A percentile compares a stretch with the other conserved stretches of the same genome.
Conservation (phyloP, 176 grass and related monocot species). For the Paspalum notatum region DNA sequence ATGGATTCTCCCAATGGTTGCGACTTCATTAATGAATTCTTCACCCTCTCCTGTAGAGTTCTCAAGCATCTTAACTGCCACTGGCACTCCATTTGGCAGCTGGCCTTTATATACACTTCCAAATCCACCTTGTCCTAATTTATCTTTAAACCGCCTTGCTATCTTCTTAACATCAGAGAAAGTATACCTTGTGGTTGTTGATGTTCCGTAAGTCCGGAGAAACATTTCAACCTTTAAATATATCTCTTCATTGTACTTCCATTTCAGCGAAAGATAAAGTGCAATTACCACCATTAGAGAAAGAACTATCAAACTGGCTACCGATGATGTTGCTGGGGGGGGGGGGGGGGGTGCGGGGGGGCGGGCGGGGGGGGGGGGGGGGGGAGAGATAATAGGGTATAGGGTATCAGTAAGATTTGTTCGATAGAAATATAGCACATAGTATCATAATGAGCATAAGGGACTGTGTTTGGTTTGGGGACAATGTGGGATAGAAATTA, state of each 20-base stretch:
- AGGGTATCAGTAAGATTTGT: too few relatives aligned
- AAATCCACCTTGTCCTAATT: constrained; percentile 58
- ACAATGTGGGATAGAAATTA: too few relatives aligned
- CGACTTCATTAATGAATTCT: constrained; percentile 80
- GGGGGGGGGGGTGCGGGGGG: too few relatives aligned
- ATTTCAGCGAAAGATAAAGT: constrained; percentile 32
- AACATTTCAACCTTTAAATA: constrained; percentile 66
- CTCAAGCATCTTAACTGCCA: constrained; percentile 77
- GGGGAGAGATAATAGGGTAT: too few relatives aligned
- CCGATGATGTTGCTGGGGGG: constrained; percentile 34
- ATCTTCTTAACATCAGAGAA: constrained; percentile 70
- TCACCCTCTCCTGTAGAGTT: constrained; percentile 49
- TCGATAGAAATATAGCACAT: too few relatives aligned
- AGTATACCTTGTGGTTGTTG: constrained; percentile 63
- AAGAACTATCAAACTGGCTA: constrained; percentile 21
- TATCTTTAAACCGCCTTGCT: constrained; percentile 49
- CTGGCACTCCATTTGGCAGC: constrained; percentile 57
- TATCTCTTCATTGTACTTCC: constrained; percentile 40
- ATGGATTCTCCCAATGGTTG: constrained; percentile 65
- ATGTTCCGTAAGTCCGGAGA: constrained; percentile 55
- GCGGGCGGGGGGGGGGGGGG: too few relatives aligned
- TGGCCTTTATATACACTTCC: constrained; percentile 62
- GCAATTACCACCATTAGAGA: not conserved
- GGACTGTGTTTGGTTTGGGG: too few relatives aligned
- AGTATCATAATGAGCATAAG: not conserved